Percentiles rank a stretch among this genome's conserved stretches.
These are phyloP conservation scores for Lachnellula occidentalis DNA, from an alignment of 2,329 filamentous ascomycete genomes.

Conservation along the genomic window DNA sequence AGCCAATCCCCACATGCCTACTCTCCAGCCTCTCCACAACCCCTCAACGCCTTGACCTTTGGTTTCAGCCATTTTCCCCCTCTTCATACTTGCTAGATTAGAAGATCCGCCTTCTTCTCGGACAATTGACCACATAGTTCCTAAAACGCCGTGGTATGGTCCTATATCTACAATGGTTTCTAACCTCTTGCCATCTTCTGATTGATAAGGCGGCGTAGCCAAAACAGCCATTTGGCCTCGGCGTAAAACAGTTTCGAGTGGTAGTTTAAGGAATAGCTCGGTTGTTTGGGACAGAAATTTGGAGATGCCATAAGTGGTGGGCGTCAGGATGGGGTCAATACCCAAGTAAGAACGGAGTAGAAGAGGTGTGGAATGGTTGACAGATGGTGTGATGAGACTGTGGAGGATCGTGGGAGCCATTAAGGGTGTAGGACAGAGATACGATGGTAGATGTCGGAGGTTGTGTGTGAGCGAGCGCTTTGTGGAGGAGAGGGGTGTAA, in stretches of 20 bases:
- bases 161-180: slow-evolving; percentile 77
- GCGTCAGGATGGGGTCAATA: slow-evolving; percentile 76
- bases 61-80: slow-evolving; percentile 16
- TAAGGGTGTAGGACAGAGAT: slow-evolving; percentile 64
- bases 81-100: not conserved
- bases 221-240: slow-evolving; percentile 78
- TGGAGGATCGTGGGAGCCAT: slow-evolving; percentile 82
- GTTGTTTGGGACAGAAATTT: slow-evolving; percentile 75
- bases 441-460: slow-evolving; percentile 72
- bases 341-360: slow-evolving; percentile 79
- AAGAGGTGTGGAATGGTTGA: slow-evolving; percentile 78
- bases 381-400: slow-evolving; percentile 74
- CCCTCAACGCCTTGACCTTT: slow-evolving; percentile 51
- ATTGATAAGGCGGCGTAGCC: slow-evolving; percentile 20
- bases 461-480: slow-evolving; percentile 69
- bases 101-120: slow-evolving; percentile 64
- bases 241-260: slow-evolving; percentile 85
- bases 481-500: slow-evolving; percentile 73
- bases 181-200: slow-evolving; percentile 33
- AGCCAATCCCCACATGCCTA: slow-evolving; percentile 51
- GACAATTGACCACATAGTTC: slow-evolving; percentile 84
- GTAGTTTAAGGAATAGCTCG: slow-evolving; percentile 81
- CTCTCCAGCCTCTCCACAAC: slow-evolving; percentile 52
- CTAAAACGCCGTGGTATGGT: slow-evolving; percentile 78
- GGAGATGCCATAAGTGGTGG: slow-evolving; percentile 73